Conservation (phyloP, 768 basidiomycete species). For the Calocybe cyanea region DNA sequence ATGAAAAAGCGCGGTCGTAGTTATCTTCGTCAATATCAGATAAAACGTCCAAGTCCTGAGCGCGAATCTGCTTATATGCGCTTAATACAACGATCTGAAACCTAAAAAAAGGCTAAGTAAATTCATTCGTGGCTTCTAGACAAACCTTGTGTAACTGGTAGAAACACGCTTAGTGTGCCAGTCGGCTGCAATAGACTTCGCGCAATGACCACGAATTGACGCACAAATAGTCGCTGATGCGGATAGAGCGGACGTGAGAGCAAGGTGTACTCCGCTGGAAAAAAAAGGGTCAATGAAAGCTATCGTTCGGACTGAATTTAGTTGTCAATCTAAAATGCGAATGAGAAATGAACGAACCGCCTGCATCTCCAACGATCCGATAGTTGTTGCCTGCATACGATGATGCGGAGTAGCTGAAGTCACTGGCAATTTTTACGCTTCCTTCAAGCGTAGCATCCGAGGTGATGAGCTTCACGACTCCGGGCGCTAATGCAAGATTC, state of each 20-base stretch:
- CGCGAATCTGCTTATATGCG: constrained; percentile 69
- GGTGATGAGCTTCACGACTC: constrained; percentile 38
- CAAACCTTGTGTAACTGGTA: constrained; percentile 55
- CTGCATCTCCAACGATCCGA: constrained; percentile 66
- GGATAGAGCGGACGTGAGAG: constrained; percentile 57
- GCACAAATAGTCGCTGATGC: constrained; percentile 56
- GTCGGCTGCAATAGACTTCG: constrained; percentile 40
- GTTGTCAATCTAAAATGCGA: not conserved
- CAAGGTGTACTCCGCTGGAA: constrained; percentile 61
- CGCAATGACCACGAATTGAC: constrained; percentile 45
- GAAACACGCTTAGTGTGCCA: constrained; percentile 57
- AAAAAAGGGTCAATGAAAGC: constrained; percentile 69
- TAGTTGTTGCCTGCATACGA: constrained; percentile 51
- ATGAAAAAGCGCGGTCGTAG: constrained; percentile 64
- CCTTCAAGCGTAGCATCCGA: constrained; percentile 33
- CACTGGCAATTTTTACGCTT: constrained; percentile 50
- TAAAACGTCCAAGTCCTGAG: constrained; percentile 52
- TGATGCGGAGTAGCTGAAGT: constrained; percentile 64
- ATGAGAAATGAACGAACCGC: constrained; percentile 35
- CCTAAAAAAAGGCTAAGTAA: constrained; percentile 23
- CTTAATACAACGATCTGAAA: constrained; percentile 71
- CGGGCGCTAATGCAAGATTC: constrained; percentile 45
- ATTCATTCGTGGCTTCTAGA: not conserved
- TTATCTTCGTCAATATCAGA: constrained; percentile 66
- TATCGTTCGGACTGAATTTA: constrained; percentile 16